Evolutionary conservation across 2,329 filamentous ascomycete genomes (phyloP).

Genomic region (Volutella citrinella): DNA sequence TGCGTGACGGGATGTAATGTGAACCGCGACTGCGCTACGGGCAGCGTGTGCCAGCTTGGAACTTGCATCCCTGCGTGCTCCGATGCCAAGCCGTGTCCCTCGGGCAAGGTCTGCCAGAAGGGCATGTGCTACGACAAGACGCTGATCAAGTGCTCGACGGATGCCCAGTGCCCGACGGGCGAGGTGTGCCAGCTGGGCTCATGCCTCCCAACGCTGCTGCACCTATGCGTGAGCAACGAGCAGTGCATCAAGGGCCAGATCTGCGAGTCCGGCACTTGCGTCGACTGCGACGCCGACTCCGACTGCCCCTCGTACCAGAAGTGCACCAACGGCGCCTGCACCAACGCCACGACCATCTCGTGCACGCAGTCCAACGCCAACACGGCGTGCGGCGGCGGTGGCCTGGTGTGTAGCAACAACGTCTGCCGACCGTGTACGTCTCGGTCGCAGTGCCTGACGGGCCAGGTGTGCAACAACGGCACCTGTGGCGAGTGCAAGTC

Average conservation of each 20-base stretch:
- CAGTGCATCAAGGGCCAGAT: constrained; percentile 5
- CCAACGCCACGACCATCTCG: background rate
- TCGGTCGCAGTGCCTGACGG: constrained; percentile 3
- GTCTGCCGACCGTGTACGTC: background rate
- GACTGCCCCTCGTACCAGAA: constrained; percentile 4
- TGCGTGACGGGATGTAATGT: constrained; percentile 1
- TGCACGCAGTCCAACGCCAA: background rate
- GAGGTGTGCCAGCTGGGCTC: constrained; percentile 7
- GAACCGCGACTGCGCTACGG: background rate
- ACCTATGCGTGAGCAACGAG: constrained; percentile 2
- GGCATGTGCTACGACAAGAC: constrained; percentile 3
- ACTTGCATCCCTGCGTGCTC: background rate
- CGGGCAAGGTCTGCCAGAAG: constrained; percentile 1
- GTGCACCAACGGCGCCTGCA: constrained; percentile 1
- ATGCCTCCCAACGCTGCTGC: constrained; percentile 3
- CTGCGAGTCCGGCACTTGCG: constrained; percentile 1
- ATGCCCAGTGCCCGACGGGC: constrained; percentile 7
- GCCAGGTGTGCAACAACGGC: constrained; percentile 6
- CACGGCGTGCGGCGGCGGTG: background rate
- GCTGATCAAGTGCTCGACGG: constrained; percentile 1
- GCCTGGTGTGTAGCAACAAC: background rate
- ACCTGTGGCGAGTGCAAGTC: constrained; percentile 4
- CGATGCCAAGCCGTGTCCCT: background rate
- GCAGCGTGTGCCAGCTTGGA: background rate
- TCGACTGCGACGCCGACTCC: background rate